phyloP scores from a whole-genome alignment of 2,329 filamentous ascomycete species.

The Madurella fahalii region DNA sequence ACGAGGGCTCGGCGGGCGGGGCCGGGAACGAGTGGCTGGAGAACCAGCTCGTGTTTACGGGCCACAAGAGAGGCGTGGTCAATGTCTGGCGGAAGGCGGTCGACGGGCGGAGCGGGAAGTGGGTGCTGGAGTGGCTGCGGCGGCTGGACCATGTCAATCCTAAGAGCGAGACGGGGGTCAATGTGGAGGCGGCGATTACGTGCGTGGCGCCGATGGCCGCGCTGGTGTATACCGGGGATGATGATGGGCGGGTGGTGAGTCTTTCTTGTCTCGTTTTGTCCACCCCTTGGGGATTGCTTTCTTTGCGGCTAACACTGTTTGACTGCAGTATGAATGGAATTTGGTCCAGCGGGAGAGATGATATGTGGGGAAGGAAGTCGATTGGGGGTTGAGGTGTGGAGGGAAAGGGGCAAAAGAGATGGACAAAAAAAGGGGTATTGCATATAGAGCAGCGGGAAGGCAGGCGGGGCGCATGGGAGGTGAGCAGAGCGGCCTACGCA shows the following conservation, averaged over 20 bases:
- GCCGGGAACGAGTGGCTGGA: slow-evolving; percentile 84
- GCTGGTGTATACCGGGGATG: slow-evolving; percentile 88
- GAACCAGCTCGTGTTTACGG: slow-evolving; percentile 80
- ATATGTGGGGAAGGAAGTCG: slow-evolving; percentile 25
- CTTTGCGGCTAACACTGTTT: slow-evolving; percentile 13
- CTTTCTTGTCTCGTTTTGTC: slow-evolving; percentile 1
- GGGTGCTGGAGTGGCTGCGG: slow-evolving; percentile 74
- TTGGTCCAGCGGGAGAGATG: slow-evolving; percentile 54
- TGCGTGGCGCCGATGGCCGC: slow-evolving; percentile 81
- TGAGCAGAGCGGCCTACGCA: too few relatives aligned
- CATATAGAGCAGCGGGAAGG: neutral
- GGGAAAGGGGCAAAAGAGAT: neutral
- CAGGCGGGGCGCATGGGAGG: neutral
- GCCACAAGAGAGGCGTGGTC: slow-evolving; percentile 77
- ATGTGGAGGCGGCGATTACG: slow-evolving; percentile 68
- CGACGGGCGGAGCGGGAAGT: slow-evolving; percentile 57
- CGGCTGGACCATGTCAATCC: slow-evolving; percentile 75
- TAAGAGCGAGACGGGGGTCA: slow-evolving; percentile 55
- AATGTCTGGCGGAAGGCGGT: slow-evolving; percentile 65
- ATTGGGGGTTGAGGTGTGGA: neutral
- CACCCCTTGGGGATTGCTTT: neutral
- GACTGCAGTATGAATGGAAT: slow-evolving; percentile 60
- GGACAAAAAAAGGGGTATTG: neutral
- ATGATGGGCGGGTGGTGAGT: slow-evolving; percentile 84
- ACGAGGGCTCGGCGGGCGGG: slow-evolving; percentile 64